Percentiles rank a stretch among this genome's conserved stretches.
phyloP scores from a whole-genome alignment of 257 asterid genomes.

The Nicotiana otophora region DNA sequence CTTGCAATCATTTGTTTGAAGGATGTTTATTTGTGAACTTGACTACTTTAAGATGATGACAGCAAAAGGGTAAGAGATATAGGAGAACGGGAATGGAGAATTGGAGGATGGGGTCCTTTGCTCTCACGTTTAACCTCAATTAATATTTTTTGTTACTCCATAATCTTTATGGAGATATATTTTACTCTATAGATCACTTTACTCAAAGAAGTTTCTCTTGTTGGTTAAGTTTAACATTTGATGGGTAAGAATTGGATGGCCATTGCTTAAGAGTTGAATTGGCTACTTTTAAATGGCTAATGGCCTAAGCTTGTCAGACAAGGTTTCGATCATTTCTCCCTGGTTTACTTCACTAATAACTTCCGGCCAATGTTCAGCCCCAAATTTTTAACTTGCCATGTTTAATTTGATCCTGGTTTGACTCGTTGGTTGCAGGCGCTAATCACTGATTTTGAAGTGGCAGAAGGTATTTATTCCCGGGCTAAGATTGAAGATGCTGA shows the following conservation, averaged over 20 bases:
- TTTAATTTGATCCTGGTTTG: neutral
- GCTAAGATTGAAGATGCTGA: constrained; percentile 76
- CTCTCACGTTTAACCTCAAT: neutral
- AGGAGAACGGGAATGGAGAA: neutral
- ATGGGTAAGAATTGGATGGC: neutral
- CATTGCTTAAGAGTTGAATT: neutral
- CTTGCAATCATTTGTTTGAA: neutral
- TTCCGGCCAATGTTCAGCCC: neutral
- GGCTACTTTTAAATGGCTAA: neutral
- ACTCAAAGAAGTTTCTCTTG: neutral
- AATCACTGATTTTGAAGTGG: constrained; percentile 83
- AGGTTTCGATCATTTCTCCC: neutral
- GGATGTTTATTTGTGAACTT: neutral
- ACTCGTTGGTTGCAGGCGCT: constrained; percentile 45
- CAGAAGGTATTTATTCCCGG: constrained; percentile 91
- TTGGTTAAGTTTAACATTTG: neutral
- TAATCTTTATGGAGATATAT: neutral
- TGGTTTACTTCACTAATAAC: neutral
- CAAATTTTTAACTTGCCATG: neutral
- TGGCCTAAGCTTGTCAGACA: neutral
- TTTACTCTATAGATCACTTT: neutral
- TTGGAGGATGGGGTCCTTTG: neutral
- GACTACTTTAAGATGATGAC: neutral
- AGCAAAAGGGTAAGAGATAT: neutral
- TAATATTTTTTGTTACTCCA: neutral